Conservation (phyloP, 495 filamentous ascomycete genomes). For the Tricharina praecox region DNA sequence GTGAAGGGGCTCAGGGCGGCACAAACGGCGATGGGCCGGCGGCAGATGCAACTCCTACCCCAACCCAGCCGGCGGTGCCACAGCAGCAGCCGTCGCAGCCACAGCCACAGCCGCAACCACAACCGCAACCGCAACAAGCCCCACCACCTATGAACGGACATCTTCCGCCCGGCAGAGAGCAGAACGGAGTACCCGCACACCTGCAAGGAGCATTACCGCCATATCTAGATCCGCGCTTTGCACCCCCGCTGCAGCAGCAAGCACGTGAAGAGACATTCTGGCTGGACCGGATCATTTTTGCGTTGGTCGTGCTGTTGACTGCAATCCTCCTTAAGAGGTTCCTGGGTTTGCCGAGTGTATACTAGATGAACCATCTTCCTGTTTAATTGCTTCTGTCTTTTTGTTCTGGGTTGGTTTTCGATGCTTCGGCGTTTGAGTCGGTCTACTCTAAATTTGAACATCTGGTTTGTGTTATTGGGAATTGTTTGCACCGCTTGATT, state of each 20-base stretch:
- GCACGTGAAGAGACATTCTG: slow-evolving; percentile 3
- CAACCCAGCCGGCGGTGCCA: neutral
- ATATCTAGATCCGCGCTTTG: neutral
- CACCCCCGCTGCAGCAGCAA: too few relatives aligned
- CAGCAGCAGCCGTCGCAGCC: neutral
- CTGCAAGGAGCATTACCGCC: too few relatives aligned
- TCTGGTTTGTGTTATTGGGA: too few relatives aligned
- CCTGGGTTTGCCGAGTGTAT: slow-evolving; percentile 1
- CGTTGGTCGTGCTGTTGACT: neutral
- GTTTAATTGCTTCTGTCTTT: neutral
- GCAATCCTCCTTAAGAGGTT: neutral
- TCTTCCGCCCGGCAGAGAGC: too few relatives aligned
- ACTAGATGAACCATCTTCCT: neutral
- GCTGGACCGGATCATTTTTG: neutral
- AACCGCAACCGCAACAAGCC: neutral
- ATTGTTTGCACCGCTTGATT: too few relatives aligned
- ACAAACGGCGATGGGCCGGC: too few relatives aligned
- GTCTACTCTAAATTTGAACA: too few relatives aligned
- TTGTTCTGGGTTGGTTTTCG: too few relatives aligned
- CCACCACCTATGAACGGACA: too few relatives aligned
- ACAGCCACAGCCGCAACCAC: neutral
- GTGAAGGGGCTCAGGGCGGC: neutral
- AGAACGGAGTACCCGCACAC: too few relatives aligned
- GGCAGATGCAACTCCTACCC: too few relatives aligned
- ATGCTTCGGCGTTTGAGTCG: too few relatives aligned